phyloP scores from a whole-genome alignment of 2,329 filamentous ascomycete genomes.

The Alternaria solani region DNA sequence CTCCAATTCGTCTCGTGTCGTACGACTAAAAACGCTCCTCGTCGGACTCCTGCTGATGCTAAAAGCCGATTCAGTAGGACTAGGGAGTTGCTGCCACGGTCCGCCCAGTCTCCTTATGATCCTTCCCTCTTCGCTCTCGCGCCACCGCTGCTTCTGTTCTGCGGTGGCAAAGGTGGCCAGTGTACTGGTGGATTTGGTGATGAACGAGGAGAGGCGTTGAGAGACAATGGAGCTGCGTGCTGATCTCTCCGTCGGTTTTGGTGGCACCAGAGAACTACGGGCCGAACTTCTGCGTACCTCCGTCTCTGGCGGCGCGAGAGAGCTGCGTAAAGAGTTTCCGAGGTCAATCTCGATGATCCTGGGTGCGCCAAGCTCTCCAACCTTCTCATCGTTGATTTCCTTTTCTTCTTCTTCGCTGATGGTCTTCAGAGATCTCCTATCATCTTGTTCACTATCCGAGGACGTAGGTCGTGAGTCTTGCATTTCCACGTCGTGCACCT shows the following conservation, averaged over 20 bases:
- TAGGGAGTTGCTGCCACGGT: slow-evolving; percentile 25
- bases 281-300: slow-evolving; percentile 8
- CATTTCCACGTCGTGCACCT: slow-evolving; percentile 27
- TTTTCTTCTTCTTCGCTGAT: slow-evolving; percentile 7
- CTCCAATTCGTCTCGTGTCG: background rate
- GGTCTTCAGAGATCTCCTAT: slow-evolving; percentile 1
- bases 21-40: slow-evolving; percentile 11
- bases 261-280: slow-evolving; percentile 4
- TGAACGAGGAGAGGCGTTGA: slow-evolving; percentile 12
- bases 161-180: slow-evolving; percentile 3
- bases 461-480: slow-evolving; percentile 25
- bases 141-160: slow-evolving; percentile 28
- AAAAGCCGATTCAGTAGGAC: slow-evolving; percentile 14
- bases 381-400: slow-evolving; percentile 8
- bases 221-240: slow-evolving; percentile 14
- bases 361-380: background rate
- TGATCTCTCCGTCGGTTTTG: slow-evolving; percentile 7
- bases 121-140: slow-evolving; percentile 30
- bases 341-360: slow-evolving; percentile 16
- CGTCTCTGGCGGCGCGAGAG: background rate
- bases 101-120: slow-evolving; percentile 32
- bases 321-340: slow-evolving; percentile 2
- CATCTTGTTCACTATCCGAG: slow-evolving; percentile 5
- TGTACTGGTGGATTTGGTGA: slow-evolving; percentile 10
- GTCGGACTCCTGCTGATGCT: slow-evolving; percentile 6